Conservation (phyloP, 2,329 filamentous ascomycete species). For the Ampelomyces quisqualis region DNA sequence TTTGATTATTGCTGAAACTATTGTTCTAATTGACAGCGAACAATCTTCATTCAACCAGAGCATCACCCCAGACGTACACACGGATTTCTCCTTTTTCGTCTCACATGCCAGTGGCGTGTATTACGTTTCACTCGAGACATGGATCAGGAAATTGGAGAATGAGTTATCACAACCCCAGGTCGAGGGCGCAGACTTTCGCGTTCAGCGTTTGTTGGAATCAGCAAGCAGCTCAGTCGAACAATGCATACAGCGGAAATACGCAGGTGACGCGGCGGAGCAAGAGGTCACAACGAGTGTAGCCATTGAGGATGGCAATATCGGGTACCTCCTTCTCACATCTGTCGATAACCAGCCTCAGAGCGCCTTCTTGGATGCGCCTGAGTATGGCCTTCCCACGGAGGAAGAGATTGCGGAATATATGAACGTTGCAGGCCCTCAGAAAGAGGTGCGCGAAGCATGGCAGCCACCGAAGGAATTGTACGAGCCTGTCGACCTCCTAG, state of each 20-base stretch:
- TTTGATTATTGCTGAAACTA: slow-evolving; percentile 46
- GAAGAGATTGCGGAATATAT: slow-evolving; percentile 32
- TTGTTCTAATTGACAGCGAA: slow-evolving; percentile 32
- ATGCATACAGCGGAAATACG: slow-evolving; percentile 45
- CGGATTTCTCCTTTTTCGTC: slow-evolving; percentile 61
- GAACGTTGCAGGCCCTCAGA: slow-evolving; percentile 15
- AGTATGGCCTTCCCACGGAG: slow-evolving; percentile 30
- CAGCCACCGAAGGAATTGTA: slow-evolving; percentile 64
- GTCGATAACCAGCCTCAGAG: slow-evolving; percentile 53
- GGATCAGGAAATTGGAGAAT: slow-evolving; percentile 58
- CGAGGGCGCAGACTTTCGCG: slow-evolving; percentile 57
- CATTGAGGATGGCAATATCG: slow-evolving; percentile 58
- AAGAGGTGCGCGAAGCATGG: slow-evolving; percentile 65
- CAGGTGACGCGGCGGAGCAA: slow-evolving; percentile 14
- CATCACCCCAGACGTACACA: slow-evolving; percentile 58
- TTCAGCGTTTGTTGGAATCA: slow-evolving; percentile 57
- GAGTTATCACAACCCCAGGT: slow-evolving; percentile 56
- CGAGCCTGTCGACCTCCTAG: slow-evolving; percentile 57
- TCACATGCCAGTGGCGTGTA: slow-evolving; percentile 57
- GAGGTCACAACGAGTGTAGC: slow-evolving; percentile 53
- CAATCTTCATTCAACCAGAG: slow-evolving; percentile 50
- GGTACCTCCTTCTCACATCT: slow-evolving; percentile 58
- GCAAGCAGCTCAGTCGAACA: slow-evolving; percentile 52
- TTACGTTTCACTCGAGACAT: slow-evolving; percentile 58
- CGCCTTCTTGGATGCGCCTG: slow-evolving; percentile 54